Evolutionary conservation across 73 alveolate species (phyloP), one percentile per base, ranked within the genome.

Genomic region (Paramecium primaurelia): DNA sequence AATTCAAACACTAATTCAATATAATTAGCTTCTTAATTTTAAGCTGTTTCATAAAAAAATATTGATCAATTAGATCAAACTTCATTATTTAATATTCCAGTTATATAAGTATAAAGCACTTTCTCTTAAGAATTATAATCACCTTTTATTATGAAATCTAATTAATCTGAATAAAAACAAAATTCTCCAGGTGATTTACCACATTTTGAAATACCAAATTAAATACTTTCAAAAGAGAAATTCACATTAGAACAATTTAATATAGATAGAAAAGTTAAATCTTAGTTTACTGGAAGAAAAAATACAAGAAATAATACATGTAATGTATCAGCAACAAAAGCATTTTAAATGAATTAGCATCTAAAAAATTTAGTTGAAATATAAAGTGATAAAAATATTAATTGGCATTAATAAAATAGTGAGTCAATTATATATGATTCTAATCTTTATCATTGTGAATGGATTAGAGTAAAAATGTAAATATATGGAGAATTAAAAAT

Each of bases 281-380:
- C 87, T 34, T 36, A 34, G n/a, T 73, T 73, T 37, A 40, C 40
- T 14, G 87, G 87, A n/a, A 73, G 87, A 73, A 73, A 73, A 26
- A 40, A 40, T 36, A 73, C 58, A 22, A 32, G 87, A 73, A 73
- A 37, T 16, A n/a, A 37, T 37, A 73, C 87, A 8, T 37, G 18
- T 36, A 12, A 73, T 12, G 12, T 37, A 16, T 73, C 87, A 30
- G 34, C 40, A 8, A 64, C 26, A 36, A 34, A 34, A 3, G 87
- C 36, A 16, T 36, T 12, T 34, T 38, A 32, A 14, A 68, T 25
- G n/a, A n/a, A 73, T 8, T 14, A 37, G 20, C 9, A 73, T 36
- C 38, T 32, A 34, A 9, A 36, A 36, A 37, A 36, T 36, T 5
- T 36, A 22, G 59, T 4, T 37, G 47, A 73, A 22, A 44, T 73